A percentile compares a stretch with the other conserved stretches of the same genome.
phyloP scores from a whole-genome alignment of 495 filamentous ascomycete genomes.

The Apiosordaria backusii region DNA sequence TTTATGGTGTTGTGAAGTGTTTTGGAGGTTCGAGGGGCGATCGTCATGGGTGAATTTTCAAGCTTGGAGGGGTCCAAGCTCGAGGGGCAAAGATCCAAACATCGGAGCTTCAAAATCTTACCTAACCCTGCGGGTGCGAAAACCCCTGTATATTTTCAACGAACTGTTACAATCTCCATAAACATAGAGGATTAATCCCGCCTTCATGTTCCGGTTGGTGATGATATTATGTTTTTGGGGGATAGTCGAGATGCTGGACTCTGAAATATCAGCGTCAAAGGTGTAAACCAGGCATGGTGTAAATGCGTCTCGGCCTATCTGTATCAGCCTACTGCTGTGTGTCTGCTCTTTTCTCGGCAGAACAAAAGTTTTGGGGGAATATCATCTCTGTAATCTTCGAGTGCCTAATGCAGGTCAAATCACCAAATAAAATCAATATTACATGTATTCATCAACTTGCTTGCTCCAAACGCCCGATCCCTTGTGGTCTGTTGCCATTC shows the following conservation, averaged over 20 bases:
- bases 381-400: too few species aligned
- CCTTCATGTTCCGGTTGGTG: too few species aligned
- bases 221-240: too few species aligned
- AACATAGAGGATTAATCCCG: too few species aligned
- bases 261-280: too few species aligned
- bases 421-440: background rate
- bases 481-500: slow-evolving; percentile 8
- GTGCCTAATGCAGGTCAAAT: background rate
- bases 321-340: too few species aligned
- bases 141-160: slow-evolving; percentile 13
- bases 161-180: too few species aligned
- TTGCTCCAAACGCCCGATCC: background rate
- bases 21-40: background rate
- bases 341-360: too few species aligned
- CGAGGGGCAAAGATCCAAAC: slow-evolving; percentile 6
- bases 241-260: too few species aligned
- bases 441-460: background rate
- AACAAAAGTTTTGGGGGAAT: too few species aligned
- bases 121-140: background rate
- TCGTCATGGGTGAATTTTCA: slow-evolving; percentile 6
- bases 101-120: background rate
- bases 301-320: too few species aligned
- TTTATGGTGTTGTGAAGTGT: slow-evolving; percentile 1
- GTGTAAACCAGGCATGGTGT: too few species aligned
- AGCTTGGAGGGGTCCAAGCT: slow-evolving; percentile 2